Conservation (phyloP, 2,329 filamentous ascomycete species). For the Apiospora saccharicola region DNA sequence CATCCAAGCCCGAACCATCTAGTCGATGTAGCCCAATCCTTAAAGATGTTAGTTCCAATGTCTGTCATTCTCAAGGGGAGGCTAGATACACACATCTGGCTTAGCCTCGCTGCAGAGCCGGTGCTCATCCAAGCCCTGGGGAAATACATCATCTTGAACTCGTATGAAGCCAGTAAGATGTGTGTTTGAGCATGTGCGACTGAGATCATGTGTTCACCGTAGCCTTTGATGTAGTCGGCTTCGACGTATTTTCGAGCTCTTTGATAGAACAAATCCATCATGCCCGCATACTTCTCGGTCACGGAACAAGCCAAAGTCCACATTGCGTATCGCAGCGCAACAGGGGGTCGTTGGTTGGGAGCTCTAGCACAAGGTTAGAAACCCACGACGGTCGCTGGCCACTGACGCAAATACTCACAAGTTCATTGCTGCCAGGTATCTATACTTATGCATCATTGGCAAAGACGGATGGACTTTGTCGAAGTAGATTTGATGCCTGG, state of each 20-base stretch:
- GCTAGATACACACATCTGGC: slow-evolving; percentile 72
- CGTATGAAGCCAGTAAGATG: slow-evolving; percentile 79
- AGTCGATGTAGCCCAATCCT: slow-evolving; percentile 93
- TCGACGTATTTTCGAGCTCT: slow-evolving; percentile 90
- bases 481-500: slow-evolving; percentile 84
- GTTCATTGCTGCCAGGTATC: slow-evolving; percentile 89
- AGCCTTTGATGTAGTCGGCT: slow-evolving; percentile 87
- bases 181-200: slow-evolving; percentile 88
- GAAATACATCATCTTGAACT: slow-evolving; percentile 98
- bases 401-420: slow-evolving; percentile 55
- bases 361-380: slow-evolving; percentile 50
- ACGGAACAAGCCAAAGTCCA: slow-evolving; percentile 93
- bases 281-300: slow-evolving; percentile 78
- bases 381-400: background rate
- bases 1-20: slow-evolving; percentile 82
- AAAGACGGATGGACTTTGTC: slow-evolving; percentile 86
- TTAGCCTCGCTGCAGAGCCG: slow-evolving; percentile 79
- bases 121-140: slow-evolving; percentile 94
- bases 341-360: slow-evolving; percentile 84
- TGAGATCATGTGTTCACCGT: slow-evolving; percentile 87
- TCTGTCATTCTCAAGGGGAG: no score
- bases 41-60: slow-evolving; percentile 57
- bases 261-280: slow-evolving; percentile 90
- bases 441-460: slow-evolving; percentile 88
- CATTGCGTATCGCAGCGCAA: slow-evolving; percentile 91